phyloP scores from a whole-genome alignment of 2,329 filamentous ascomycete species.

The Phyllosticta citriasiana region DNA sequence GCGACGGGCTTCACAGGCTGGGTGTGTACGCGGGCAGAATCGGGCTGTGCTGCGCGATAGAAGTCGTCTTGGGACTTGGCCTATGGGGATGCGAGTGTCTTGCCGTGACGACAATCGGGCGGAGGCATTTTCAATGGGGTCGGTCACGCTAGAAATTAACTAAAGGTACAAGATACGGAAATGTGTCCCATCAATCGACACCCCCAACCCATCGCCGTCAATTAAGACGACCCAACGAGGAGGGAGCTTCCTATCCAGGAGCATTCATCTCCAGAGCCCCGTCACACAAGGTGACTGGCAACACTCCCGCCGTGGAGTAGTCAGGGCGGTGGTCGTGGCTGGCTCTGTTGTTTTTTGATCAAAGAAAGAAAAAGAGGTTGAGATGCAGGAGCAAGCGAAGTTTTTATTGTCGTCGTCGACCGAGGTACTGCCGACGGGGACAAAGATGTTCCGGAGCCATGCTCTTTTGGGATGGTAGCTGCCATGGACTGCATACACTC shows the following conservation, averaged over 20 bases:
- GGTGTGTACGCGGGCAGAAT: conserved; percentile 22
- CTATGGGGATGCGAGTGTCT: conserved; percentile 26
- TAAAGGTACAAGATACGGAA: background rate
- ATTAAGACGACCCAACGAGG: conserved; percentile 9
- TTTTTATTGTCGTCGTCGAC: conserved; percentile 3
- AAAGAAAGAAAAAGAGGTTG: conserved; percentile 3
- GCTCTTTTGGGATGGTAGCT: background rate
- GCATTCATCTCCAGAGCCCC: conserved; percentile 10
- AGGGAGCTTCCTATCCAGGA: conserved; percentile 12
- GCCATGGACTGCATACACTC: background rate
- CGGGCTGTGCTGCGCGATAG: conserved; percentile 23
- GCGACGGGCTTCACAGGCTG: conserved; percentile 11
- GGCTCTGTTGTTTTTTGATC: conserved; percentile 12
- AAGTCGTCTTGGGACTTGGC: conserved; percentile 23
- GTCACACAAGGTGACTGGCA: conserved; percentile 10
- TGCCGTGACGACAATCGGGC: conserved; percentile 20
- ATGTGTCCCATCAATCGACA: conserved; percentile 12
- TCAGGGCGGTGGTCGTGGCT: conserved; percentile 12
- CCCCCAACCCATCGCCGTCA: conserved; percentile 10
- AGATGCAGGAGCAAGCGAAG: background rate
- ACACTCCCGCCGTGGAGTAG: conserved; percentile 11
- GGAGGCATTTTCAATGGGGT: conserved; percentile 25
- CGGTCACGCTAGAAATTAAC: background rate
- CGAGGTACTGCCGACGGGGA: background rate
- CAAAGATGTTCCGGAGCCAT: conserved; percentile 1